Evolutionary conservation across 2,329 filamentous ascomycete species (phyloP).

Genomic region (Metarhizium robertsii): DNA sequence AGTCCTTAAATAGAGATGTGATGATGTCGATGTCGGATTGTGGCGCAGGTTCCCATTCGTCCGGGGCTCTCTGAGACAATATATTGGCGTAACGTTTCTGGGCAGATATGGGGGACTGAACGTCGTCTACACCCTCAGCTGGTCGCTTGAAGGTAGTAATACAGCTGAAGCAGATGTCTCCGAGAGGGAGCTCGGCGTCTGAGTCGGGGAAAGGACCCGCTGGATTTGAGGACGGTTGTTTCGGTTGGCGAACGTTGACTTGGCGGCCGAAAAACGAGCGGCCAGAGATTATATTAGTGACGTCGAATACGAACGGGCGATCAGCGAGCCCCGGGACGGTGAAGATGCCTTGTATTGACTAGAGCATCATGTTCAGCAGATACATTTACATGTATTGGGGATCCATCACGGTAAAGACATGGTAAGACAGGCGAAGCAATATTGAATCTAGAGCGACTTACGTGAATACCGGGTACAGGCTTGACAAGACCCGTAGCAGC

Average conservation of each 20-base stretch:
- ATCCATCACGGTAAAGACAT: neutral
- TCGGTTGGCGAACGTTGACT: slow-evolving; percentile 39
- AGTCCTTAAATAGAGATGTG: slow-evolving; percentile 18
- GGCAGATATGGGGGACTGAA: slow-evolving; percentile 27
- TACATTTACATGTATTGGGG: too few relatives aligned
- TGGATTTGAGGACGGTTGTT: slow-evolving; percentile 25
- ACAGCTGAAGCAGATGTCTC: slow-evolving; percentile 38
- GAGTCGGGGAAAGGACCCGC: slow-evolving; percentile 27
- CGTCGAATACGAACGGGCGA: slow-evolving; percentile 44
- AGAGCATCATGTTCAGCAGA: neutral
- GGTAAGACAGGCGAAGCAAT: neutral
- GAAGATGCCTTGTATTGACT: slow-evolving; percentile 50
- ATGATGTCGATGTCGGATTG: slow-evolving; percentile 35
- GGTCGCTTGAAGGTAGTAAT: slow-evolving; percentile 42
- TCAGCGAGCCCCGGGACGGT: slow-evolving; percentile 35
- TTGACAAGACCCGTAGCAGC: slow-evolving; percentile 3
- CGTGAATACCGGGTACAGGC: slow-evolving; percentile 26
- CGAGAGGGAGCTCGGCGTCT: slow-evolving; percentile 29
- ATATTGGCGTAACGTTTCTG: slow-evolving; percentile 34
- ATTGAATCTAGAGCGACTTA: slow-evolving; percentile 13
- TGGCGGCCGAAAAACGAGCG: slow-evolving; percentile 39
- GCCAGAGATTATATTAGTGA: slow-evolving; percentile 33
- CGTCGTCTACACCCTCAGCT: slow-evolving; percentile 23
- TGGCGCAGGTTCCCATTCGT: slow-evolving; percentile 35
- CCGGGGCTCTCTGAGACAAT: slow-evolving; percentile 24